Conservation (phyloP, 2,329 filamentous ascomycete genomes). For the Daldinia sp. region DNA sequence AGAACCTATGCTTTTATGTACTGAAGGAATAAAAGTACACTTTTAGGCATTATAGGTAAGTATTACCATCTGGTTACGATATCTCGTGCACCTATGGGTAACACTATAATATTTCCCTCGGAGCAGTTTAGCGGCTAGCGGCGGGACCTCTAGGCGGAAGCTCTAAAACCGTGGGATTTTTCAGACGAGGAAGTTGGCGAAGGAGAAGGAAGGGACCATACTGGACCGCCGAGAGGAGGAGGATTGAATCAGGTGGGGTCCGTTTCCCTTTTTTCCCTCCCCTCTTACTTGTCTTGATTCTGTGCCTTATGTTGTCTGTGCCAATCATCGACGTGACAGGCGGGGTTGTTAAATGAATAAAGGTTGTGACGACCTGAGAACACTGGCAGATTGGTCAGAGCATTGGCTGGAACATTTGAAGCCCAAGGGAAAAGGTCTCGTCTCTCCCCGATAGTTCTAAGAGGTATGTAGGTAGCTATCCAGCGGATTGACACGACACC, state of each 20-base stretch:
- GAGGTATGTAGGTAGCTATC: too few relatives aligned
- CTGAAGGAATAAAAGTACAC: background rate
- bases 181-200: slow-evolving; percentile 22
- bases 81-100: too few relatives aligned
- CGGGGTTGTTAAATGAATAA: slow-evolving; percentile 25
- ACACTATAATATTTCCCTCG: too few relatives aligned
- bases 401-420: slow-evolving; percentile 19
- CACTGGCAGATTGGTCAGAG: background rate
- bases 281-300: slow-evolving; percentile 22
- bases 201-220: slow-evolving; percentile 24
- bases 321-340: slow-evolving; percentile 29
- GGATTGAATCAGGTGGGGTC: slow-evolving; percentile 33
- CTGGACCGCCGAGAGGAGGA: slow-evolving; percentile 34
- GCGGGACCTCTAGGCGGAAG: slow-evolving; percentile 7
- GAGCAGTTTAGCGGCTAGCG: slow-evolving; percentile 21
- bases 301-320: slow-evolving; percentile 10
- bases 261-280: slow-evolving; percentile 15
- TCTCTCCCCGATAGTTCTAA: slow-evolving; percentile 11
- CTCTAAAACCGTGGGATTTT: slow-evolving; percentile 22
- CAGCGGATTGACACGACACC: slow-evolving; percentile 16
- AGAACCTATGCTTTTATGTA: background rate
- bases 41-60: background rate
- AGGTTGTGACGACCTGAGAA: slow-evolving; percentile 25
- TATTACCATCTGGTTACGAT: background rate
- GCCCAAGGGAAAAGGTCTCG: slow-evolving; percentile 25